Percentiles rank a stretch among this genome's conserved stretches.
These are phyloP conservation scores for Heritiera fomes DNA, from an alignment of 345 rosid genomes.

Conservation along the genomic window DNA sequence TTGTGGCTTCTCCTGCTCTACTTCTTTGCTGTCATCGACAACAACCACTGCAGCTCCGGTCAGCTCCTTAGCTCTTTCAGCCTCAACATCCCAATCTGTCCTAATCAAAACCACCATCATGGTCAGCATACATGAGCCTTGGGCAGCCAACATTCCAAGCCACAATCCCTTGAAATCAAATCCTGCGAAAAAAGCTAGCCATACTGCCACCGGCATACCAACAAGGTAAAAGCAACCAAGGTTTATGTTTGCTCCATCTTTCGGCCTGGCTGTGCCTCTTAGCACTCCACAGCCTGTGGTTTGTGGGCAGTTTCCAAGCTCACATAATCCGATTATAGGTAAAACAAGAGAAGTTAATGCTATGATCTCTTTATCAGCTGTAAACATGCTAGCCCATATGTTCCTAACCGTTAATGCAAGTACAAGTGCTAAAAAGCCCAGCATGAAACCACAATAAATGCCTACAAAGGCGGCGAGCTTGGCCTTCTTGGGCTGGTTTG, in stretches of 20 bases:
- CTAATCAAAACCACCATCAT: slow-evolving; percentile 58
- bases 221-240: slow-evolving; percentile 64
- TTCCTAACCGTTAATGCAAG: slow-evolving; percentile 52
- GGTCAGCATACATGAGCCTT: slow-evolving; percentile 54
- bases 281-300: slow-evolving; percentile 77
- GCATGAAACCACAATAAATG: slow-evolving; percentile 50
- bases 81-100: slow-evolving; percentile 65
- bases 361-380: slow-evolving; percentile 55
- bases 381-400: slow-evolving; percentile 67
- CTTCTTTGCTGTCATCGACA: slow-evolving; percentile 31
- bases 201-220: slow-evolving; percentile 66
- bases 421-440: slow-evolving; percentile 50
- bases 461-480: slow-evolving; percentile 55
- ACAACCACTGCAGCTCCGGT: slow-evolving; percentile 26
- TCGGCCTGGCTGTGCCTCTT: slow-evolving; percentile 75
- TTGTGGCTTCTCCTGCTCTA: slow-evolving; percentile 27
- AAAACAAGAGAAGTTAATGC: slow-evolving; percentile 51
- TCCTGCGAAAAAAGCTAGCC: slow-evolving; percentile 48
- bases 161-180: slow-evolving; percentile 66
- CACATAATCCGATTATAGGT: slow-evolving; percentile 77
- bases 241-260: slow-evolving; percentile 71
- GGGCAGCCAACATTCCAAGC: slow-evolving; percentile 74
- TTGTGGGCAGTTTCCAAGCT: slow-evolving; percentile 77
- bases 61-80: slow-evolving; percentile 53
- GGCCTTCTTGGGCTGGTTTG: slow-evolving; percentile 54